Evolutionary conservation across 1,284 basidiomycete genomes (phyloP), one percentile per base, ranked within the genome.

Genomic region (Phlebopus sp.): DNA sequence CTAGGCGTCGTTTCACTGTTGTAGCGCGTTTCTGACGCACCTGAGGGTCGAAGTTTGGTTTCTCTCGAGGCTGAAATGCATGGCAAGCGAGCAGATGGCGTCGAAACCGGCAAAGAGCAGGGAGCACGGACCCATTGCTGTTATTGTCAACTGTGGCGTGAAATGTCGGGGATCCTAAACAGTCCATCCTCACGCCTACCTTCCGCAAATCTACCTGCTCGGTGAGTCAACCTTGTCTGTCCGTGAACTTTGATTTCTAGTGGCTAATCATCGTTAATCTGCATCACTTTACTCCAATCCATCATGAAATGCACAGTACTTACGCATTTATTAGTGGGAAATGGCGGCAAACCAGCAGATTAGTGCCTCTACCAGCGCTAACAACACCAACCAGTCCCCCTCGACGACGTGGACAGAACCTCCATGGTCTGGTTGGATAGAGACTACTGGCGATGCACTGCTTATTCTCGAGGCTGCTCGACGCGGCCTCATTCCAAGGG

Each of bases 381-480:
- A 49, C 54, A 46, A 44, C 46, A 42, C 49, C 54, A 46, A 44
- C 46, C 58, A 55, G 34, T 41, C 50, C 42, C 58, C 73, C 7
- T 53, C 71, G 13, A 66, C 64, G 19, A 74, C 77, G 30, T 90
- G 79, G 86, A 85, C 82, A 8, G 86, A 86, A 55, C 91, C 91
- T 0, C 91, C 92, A 1, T 95, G 90, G 84, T 84, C 81, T 15
- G 92, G 92, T 19, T 96, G 89, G 82, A 94, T 97, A 71, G 91
- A 94, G 67, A 93, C 90, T 2, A 98, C 95, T 0, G 88, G 90
- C 58, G 95, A 98, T 70, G 94, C 95, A 6, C 78, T 98, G 19
- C 84, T 98, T 63, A 90, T 98, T 61, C 91, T 98, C 60, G 95
- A 98, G 64, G 94, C 93, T 3, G 93, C 93, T 27, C 79, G 90